phyloP scores from a whole-genome alignment of 495 filamentous ascomycete species.

The Daldinia loculata region DNA sequence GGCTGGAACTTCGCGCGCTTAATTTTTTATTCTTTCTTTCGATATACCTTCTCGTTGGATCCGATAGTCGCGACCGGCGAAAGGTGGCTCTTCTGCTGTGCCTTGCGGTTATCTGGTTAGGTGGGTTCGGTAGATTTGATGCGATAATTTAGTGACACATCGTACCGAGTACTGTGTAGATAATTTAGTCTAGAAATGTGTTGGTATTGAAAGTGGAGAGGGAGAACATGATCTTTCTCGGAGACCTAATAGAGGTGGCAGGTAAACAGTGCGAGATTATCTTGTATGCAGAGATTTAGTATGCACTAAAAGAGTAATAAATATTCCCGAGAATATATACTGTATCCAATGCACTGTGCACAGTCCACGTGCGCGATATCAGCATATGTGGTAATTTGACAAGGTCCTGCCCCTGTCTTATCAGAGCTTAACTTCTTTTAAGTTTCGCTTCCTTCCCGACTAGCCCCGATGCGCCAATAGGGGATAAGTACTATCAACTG shows the following conservation, averaged over 20 bases:
- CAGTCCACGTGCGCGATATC: no score
- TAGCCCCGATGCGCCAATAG: neutral
- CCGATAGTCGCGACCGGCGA: neutral
- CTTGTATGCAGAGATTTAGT: no score
- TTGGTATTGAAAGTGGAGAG: neutral
- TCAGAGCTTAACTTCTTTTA: constrained; percentile 18
- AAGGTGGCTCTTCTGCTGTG: neutral
- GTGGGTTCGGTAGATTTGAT: constrained; percentile 20
- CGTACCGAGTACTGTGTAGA: constrained; percentile 27
- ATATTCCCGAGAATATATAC: no score
- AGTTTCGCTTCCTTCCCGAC: neutral
- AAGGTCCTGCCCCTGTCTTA: constrained; percentile 2
- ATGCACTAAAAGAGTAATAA: no score
- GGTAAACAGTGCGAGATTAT: neutral
- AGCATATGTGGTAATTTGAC: constrained; percentile 1
- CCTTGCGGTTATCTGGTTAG: neutral
- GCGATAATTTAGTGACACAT: constrained; percentile 32
- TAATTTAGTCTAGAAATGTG: neutral
- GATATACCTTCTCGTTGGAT: neutral
- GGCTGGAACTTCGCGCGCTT: neutral
- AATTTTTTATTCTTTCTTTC: neutral
- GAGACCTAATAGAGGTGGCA: neutral
- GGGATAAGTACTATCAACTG: neutral
- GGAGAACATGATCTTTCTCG: neutral
- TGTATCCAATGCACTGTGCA: no score